Evolutionary conservation across 2,329 filamentous ascomycete species (phyloP), one percentile per base, ranked within the genome.

Genomic region (Colletotrichum camelliae): DNA sequence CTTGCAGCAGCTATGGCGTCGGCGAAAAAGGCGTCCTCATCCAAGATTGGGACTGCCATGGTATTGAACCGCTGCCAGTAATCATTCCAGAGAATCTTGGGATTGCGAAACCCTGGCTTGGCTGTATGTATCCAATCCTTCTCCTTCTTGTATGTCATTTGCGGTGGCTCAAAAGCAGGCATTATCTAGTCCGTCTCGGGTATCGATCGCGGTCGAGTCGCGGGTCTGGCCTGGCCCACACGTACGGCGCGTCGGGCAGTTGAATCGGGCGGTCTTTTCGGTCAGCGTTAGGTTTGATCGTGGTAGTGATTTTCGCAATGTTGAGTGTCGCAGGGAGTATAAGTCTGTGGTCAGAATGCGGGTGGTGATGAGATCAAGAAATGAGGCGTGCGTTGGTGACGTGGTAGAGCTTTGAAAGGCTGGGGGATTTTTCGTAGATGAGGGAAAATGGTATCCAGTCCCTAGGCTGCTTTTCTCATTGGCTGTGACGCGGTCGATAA

Each of bases 41-140:
- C 67, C 15, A 67, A 62, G 29, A 75, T 29, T 21, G 52, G 64
- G 27, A 76, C 62, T 24, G 58, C 55, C 13, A 74, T 70, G 7
- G 72, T 77, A 61, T 76, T 74, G 65, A 68, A 77, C 52, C 43
- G 60, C 67, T 64, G 55, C 68, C 64, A 75, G 57, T 72, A 76
- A 13, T 72, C 39, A n/a, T 33, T 24, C 74, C 66, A 76, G n/a
- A 76, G 27, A 3, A 57, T 67, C 7, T 57, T 37, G 5, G 65
- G 70, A 21, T 72, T 52, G 35, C 39, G 35, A 48, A 76, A 76
- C 24, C 58, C 69, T 16, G 58, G 65, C 33, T 76, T 76, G 9
- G 74, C 69, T 37, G n/a, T 67, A 18, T 18, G 33, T 48, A 16
- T 21, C 69, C 66, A 76, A 27, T 39, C 43, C 18, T 60, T 33